phyloP scores from a whole-genome alignment of 306 rosid genomes.

The Vigna nakashimae region DNA sequence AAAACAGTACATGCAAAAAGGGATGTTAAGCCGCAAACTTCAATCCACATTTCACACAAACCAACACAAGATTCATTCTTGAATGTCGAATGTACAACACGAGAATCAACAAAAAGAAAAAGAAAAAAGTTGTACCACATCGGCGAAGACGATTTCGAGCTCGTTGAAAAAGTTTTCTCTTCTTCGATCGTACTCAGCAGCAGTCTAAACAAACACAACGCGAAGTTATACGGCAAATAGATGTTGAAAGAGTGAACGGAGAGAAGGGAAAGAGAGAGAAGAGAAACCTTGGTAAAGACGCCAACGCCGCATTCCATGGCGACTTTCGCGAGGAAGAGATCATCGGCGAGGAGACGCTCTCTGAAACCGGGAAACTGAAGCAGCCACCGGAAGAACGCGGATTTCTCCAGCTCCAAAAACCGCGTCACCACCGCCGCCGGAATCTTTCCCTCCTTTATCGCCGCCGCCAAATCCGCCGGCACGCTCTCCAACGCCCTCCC shows the following conservation, averaged over 20 bases:
- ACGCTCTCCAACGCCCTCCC: slow-evolving; percentile 72
- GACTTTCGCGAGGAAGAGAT: slow-evolving; percentile 84
- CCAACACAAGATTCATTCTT: background rate
- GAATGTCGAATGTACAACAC: slow-evolving; percentile 1
- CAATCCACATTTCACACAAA: background rate
- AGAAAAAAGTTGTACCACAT: slow-evolving; percentile 70
- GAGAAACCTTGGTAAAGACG: slow-evolving; percentile 81
- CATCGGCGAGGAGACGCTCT: slow-evolving; percentile 94
- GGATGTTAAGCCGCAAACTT: slow-evolving; percentile 10
- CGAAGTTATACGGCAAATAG: background rate
- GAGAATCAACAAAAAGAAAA: background rate
- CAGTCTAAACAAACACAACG: slow-evolving; percentile 61
- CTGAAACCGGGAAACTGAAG: slow-evolving; percentile 81
- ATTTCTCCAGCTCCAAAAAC: slow-evolving; percentile 77
- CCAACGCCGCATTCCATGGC: slow-evolving; percentile 96
- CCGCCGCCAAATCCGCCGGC: slow-evolving; percentile 81
- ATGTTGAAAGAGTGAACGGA: background rate
- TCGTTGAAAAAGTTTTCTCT: slow-evolving; percentile 92
- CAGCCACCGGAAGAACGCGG: slow-evolving; percentile 72
- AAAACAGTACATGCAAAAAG: slow-evolving; percentile 24
- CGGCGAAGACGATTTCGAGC: slow-evolving; percentile 91
- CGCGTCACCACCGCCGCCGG: slow-evolving; percentile 75
- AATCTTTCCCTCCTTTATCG: slow-evolving; percentile 75
- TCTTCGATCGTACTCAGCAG: slow-evolving; percentile 89
- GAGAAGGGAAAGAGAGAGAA: background rate